A percentile compares a stretch with the other conserved stretches of the same genome.
Evolutionary conservation across 805 yeast species (phyloP).

Genomic region (Pichia gijzeniarum): DNA sequence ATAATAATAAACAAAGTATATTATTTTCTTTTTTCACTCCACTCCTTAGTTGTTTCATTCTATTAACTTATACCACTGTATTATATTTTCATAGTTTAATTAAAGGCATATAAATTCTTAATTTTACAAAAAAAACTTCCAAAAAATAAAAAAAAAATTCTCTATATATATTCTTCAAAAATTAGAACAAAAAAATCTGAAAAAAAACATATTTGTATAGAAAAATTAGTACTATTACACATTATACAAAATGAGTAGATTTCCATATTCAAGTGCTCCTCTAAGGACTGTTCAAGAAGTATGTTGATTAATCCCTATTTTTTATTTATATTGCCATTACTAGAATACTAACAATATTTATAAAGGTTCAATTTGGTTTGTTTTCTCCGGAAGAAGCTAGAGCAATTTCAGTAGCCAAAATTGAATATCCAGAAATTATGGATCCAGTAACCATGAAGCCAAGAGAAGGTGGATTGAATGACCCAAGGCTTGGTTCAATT

Average conservation of each 20-base stretch:
- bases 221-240: not conserved
- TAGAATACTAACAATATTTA: conserved; percentile 10
- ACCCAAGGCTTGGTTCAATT: conserved; percentile 94
- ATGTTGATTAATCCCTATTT: conserved; percentile 25
- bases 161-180: not conserved
- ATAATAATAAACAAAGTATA: not conserved
- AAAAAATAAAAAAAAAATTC: not conserved
- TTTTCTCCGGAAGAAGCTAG: conserved; percentile 96
- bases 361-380: conserved; percentile 87
- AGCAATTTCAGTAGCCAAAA: conserved; percentile 96
- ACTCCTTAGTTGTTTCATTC: not conserved
- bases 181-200: conserved; percentile 4
- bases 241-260: conserved; percentile 32
- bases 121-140: not conserved
- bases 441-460: conserved; percentile 94
- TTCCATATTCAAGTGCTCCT: conserved; percentile 98
- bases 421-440: conserved; percentile 99
- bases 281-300: conserved; percentile 95
- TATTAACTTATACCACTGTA: conserved; percentile 3
- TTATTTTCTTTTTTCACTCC: not conserved
- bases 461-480: conserved; percentile 93
- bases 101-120: not conserved
- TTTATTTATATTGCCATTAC: conserved; percentile 8
- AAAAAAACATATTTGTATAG: not conserved
- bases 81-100: conserved; percentile 1